Evolutionary conservation across 257 asterid genomes (phyloP).

Genomic region (Vinca minor): DNA sequence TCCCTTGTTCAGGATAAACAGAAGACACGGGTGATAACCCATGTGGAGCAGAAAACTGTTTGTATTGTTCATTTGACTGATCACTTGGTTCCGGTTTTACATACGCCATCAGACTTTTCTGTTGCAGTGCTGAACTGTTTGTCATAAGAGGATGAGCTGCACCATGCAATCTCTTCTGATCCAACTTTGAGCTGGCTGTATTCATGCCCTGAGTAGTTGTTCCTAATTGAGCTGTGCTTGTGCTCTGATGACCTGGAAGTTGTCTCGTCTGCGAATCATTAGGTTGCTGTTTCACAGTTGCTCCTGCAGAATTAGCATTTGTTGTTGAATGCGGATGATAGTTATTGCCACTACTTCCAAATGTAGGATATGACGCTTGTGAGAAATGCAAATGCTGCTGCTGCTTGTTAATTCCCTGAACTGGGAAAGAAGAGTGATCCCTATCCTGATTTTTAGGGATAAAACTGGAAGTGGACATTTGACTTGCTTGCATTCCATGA

Average conservation of each 20-base stretch:
- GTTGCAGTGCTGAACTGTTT: conserved; percentile 34
- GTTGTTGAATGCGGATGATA: conserved; percentile 49
- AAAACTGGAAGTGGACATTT: conserved; percentile 34
- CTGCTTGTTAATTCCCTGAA: conserved; percentile 64
- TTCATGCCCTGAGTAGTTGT: conserved; percentile 39
- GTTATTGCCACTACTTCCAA: conserved; percentile 46
- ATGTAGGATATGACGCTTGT: conserved; percentile 49
- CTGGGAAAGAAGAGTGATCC: conserved; percentile 49
- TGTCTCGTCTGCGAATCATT: conserved; percentile 67
- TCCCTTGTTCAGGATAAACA: conserved; percentile 40
- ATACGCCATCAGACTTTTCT: conserved; percentile 34
- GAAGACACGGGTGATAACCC: conserved; percentile 47
- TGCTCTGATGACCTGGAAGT: conserved; percentile 49
- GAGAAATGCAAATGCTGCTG: conserved; percentile 57
- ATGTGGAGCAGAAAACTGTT: conserved; percentile 41
- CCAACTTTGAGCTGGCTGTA: conserved; percentile 49
- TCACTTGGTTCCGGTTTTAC: conserved; percentile 71
- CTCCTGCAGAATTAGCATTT: conserved; percentile 34
- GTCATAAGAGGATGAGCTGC: conserved; percentile 32
- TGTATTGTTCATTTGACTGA: conserved; percentile 50
- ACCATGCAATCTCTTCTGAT: conserved; percentile 42
- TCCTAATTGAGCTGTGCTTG: conserved; percentile 39
- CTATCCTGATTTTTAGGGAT: conserved; percentile 51
- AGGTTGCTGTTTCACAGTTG: conserved; percentile 46
- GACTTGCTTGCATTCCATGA: conserved; percentile 43